Percentiles rank a stretch among this genome's conserved stretches.
phyloP scores from a whole-genome alignment of 768 basidiomycete species.

The Leccinum sublutescens region DNA sequence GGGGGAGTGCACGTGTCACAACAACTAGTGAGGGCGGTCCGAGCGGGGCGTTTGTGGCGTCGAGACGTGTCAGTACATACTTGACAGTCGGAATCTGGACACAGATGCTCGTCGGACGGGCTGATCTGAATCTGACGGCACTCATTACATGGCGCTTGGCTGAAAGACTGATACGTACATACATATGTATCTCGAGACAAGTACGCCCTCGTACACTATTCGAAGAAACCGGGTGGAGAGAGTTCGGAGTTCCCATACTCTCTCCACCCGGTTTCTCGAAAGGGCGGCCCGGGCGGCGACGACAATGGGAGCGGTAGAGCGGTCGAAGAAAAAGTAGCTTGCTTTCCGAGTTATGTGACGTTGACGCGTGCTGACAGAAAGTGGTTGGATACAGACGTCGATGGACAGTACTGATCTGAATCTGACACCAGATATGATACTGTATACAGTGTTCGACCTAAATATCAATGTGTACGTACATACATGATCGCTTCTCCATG shows the following conservation, averaged over 20 bases:
- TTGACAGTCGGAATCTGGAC: not conserved
- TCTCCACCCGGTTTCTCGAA: not conserved
- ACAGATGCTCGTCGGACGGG: not conserved
- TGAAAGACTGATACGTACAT: not conserved
- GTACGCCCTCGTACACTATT: not conserved
- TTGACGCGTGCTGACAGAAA: not conserved
- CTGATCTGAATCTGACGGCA: not conserved
- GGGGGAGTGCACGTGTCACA: not conserved
- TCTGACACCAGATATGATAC: not conserved
- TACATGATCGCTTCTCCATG: not conserved
- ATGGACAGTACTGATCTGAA: not conserved
- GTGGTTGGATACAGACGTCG: not conserved
- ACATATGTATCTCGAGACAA: not conserved
- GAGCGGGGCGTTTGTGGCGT: not conserved
- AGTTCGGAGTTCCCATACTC: not conserved
- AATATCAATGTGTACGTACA: not conserved
- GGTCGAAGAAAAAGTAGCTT: not conserved
- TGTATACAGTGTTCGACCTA: not conserved
- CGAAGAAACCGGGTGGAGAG: not conserved
- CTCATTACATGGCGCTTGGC: not conserved
- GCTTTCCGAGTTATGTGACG: not conserved
- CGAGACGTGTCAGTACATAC: not conserved
- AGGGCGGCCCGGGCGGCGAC: not conserved
- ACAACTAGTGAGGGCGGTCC: not conserved
- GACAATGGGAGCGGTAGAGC: not conserved